phyloP scores from a whole-genome alignment of 1,284 basidiomycete species.

The Porogramme epimiltina region DNA sequence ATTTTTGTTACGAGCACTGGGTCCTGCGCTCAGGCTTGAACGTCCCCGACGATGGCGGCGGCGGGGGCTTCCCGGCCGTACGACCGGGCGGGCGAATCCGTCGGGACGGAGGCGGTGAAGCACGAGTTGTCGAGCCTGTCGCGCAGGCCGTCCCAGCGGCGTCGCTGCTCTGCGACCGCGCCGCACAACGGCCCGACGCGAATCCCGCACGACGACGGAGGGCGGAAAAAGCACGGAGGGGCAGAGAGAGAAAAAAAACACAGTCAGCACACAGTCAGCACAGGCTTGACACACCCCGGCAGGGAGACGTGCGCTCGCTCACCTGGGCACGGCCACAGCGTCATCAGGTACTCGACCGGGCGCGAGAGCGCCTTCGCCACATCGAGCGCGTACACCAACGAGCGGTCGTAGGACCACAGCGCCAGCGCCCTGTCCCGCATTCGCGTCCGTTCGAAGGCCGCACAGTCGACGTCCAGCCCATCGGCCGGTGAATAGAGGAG shows the following conservation, averaged over 20 bases:
- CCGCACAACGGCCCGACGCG: too few relatives aligned
- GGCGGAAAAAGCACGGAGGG: too few relatives aligned
- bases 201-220: too few relatives aligned
- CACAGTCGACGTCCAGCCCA: too few relatives aligned
- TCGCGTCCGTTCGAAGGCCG: slow-evolving; percentile 2
- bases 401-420: slow-evolving; percentile 64
- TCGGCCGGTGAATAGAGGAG: slow-evolving; percentile 2
- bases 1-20: too few relatives aligned
- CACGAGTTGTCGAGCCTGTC: slow-evolving; percentile 52
- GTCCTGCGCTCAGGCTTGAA: too few relatives aligned
- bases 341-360: slow-evolving; percentile 65
- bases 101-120: slow-evolving; percentile 45
- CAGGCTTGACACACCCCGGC: too few relatives aligned
- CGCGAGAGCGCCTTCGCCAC: slow-evolving; percentile 63
- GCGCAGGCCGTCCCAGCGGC: slow-evolving; percentile 48
- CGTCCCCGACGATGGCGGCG: too few relatives aligned
- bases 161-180: slow-evolving; percentile 49
- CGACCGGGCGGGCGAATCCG: slow-evolving; percentile 14
- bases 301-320: slow-evolving; percentile 17
- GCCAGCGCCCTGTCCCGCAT: slow-evolving; percentile 49
- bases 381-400: slow-evolving; percentile 63
- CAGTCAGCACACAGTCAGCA: too few relatives aligned
- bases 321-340: slow-evolving; percentile 72
- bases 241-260: too few relatives aligned
- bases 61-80: too few relatives aligned